Conservation (phyloP, 2,329 filamentous ascomycete species). For the Alternaria conjuncta region DNA sequence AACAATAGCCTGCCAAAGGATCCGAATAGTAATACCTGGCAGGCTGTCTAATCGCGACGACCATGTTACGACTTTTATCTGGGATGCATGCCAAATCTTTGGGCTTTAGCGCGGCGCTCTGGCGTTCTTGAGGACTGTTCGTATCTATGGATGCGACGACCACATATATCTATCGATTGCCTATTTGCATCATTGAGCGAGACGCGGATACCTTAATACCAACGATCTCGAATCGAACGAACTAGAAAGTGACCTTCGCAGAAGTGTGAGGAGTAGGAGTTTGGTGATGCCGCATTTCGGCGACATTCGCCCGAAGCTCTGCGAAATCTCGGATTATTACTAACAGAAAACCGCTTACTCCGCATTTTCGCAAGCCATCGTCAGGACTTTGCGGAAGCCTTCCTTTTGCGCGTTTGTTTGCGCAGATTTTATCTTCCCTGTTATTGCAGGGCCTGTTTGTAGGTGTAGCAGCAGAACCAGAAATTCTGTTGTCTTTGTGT, state of each 20-base stretch:
- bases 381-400: background rate
- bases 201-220: background rate
- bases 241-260: fast-evolving
- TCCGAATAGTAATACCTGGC: background rate
- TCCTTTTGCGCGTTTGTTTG: background rate
- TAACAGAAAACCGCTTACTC: conserved; percentile 7
- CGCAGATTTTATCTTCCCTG: background rate
- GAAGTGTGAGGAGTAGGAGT: background rate
- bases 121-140: background rate
- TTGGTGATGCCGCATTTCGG: conserved; percentile 10
- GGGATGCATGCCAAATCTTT: background rate
- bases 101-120: conserved; percentile 5
- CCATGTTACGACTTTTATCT: background rate
- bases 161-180: background rate
- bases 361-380: conserved; percentile 3
- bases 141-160: background rate
- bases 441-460: background rate
- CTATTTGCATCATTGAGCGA: too few species aligned
- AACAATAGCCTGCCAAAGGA: background rate
- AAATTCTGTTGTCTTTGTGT: background rate
- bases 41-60: conserved; percentile 4
- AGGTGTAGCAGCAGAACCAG: background rate
- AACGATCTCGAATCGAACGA: background rate
- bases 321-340: conserved; percentile 12
- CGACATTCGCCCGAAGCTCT: conserved; percentile 14